phyloP scores from a whole-genome alignment of 192 early-diverging fungal genomes.

The Gryganskiella cystojenkinii region DNA sequence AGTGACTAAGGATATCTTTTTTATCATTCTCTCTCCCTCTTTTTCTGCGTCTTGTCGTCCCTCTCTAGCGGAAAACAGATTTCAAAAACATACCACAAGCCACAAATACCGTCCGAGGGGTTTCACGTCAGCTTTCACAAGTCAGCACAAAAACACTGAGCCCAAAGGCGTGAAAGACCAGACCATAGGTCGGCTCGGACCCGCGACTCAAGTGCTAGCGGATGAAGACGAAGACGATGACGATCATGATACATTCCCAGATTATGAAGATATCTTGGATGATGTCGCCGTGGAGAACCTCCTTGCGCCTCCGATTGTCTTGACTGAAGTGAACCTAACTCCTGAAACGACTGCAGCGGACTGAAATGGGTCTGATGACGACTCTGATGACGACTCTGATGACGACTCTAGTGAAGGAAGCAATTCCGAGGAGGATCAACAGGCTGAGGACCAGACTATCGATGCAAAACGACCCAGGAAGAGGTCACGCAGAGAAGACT shows the following conservation, averaged over 20 bases:
- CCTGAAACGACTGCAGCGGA: slow-evolving; percentile 2
- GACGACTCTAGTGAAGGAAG: slow-evolving; percentile 4
- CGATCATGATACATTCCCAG: slow-evolving; percentile 16
- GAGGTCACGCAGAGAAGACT: slow-evolving; percentile 11
- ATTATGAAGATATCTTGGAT: slow-evolving; percentile 5
- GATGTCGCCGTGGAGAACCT: not conserved
- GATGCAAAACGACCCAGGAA: slow-evolving; percentile 13
- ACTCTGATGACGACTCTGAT: slow-evolving; percentile 14
- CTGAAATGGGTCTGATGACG: slow-evolving; percentile 6
- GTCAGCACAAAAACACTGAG: slow-evolving; percentile 21
- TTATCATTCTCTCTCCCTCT: not conserved
- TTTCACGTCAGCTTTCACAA: slow-evolving; percentile 27
- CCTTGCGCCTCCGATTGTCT: not conserved
- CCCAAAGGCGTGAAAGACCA: slow-evolving; percentile 13
- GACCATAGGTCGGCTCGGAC: slow-evolving; percentile 18
- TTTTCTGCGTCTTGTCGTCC: not conserved
- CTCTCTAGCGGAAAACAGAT: slow-evolving; percentile 16
- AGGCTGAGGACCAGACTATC: slow-evolving; percentile 3
- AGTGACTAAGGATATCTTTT: no score
- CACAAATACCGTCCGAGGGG: slow-evolving; percentile 27
- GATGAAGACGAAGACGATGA: slow-evolving; percentile 14
- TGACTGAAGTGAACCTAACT: not conserved
- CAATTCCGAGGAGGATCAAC: slow-evolving; percentile 19
- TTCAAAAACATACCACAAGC: slow-evolving; percentile 18
- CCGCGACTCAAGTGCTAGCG: slow-evolving; percentile 6